Evolutionary conservation across 2,329 filamentous ascomycete genomes (phyloP), one percentile per base, ranked within the genome.

Genomic region (Hypoxylon sp.): DNA sequence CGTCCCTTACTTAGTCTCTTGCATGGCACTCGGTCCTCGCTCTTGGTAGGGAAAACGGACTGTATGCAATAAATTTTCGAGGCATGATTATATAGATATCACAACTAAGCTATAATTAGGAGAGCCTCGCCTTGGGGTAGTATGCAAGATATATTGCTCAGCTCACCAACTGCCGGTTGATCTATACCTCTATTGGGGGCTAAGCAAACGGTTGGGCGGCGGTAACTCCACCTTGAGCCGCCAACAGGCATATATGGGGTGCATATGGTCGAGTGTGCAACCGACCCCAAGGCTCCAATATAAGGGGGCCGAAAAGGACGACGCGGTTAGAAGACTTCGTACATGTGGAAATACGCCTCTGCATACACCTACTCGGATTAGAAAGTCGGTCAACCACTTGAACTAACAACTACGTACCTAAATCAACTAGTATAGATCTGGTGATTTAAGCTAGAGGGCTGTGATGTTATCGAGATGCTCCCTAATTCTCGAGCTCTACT

Each of bases 161-260:
- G 35, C 10, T 55, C 9, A 44, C 37, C 52, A 44, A 44, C 52
- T 44, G 26, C 26, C 39, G 54, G 42, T 24, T 33, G 29, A n/a
- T 29, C 44, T 54, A 9, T 42, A 42, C 22, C 22, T 26, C 19
- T 14, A 42, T 37, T 51, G 33, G 57, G 47, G 53, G 46, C 19
- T 37, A 39, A 26, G 17, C 24, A 35, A 14, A 22, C 17, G 31
- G 33, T 11, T 22, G 33, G 50, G 39, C 42, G 29, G 24, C 39
- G 50, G 35, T 31, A 37, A 29, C 33, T 24, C 17, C 33, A 24
- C 37, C 39, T 31, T 48, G 50, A 48, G 50, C 59, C 59, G 59
- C 50, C 29, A 13, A 11, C 24, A 26, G 26, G 39, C 50, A 54
- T 54, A 54, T 62, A 61, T 54, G 59, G 48, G 59, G 48, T 54